phyloP scores from a whole-genome alignment of 2,329 filamentous ascomycete genomes.

The Fusarium torulosum region DNA sequence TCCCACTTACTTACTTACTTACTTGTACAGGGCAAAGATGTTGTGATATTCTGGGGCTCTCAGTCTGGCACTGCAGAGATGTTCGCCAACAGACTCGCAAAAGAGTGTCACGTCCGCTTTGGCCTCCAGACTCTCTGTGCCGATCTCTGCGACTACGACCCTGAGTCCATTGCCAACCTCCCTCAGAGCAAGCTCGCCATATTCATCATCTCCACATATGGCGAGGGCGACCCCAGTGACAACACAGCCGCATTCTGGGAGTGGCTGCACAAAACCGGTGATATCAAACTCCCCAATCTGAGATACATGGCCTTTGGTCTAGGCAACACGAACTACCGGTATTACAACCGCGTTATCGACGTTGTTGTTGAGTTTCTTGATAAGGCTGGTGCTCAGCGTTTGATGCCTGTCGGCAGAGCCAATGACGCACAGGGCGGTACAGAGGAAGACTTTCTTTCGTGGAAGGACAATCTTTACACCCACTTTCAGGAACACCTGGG shows the following conservation, averaged over 20 bases:
- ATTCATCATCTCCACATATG: constrained; percentile 56
- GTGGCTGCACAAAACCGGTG: constrained; percentile 42
- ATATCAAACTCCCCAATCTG: constrained; percentile 40
- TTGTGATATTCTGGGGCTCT: constrained; percentile 93
- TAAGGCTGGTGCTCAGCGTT: constrained; percentile 46
- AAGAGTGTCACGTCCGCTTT: constrained; percentile 89
- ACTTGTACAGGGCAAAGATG: constrained; percentile 73
- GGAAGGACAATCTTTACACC: constrained; percentile 51
- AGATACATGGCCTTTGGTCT: constrained; percentile 55
- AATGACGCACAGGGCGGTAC: constrained; percentile 51
- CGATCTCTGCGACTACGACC: constrained; percentile 62
- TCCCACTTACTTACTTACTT: background rate
- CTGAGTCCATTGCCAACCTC: constrained; percentile 52
- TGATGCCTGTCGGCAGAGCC: constrained; percentile 49
- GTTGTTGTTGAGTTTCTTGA: constrained; percentile 44
- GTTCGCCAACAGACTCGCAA: constrained; percentile 87
- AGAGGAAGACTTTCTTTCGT: constrained; percentile 55
- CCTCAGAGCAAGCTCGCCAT: constrained; percentile 48
- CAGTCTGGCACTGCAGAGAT: constrained; percentile 97
- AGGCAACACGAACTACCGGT: constrained; percentile 56
- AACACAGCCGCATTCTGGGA: constrained; percentile 52
- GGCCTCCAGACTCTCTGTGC: constrained; percentile 89
- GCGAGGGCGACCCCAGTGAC: constrained; percentile 58
- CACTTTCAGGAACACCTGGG: constrained; percentile 38
- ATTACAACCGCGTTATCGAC: constrained; percentile 55